Percentiles rank a stretch among this genome's conserved stretches.
phyloP scores from a whole-genome alignment of 1,284 basidiomycete genomes.

The Stereum hirsutum region DNA sequence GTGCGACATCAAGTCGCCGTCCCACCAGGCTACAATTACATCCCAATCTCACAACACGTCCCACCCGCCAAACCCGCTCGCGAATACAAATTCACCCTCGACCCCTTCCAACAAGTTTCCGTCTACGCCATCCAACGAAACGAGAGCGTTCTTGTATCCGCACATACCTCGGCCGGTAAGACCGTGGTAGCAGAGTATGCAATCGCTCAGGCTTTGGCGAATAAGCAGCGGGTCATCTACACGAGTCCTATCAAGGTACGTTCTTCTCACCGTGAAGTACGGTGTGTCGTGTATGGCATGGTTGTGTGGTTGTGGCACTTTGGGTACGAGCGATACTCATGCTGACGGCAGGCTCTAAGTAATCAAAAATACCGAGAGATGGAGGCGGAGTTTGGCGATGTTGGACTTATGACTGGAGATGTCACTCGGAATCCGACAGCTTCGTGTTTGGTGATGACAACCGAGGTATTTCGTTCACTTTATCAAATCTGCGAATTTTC shows the following conservation, averaged over 20 bases:
- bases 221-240: constrained; percentile 96
- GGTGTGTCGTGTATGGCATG: too few relatives aligned
- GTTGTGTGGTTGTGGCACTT: too few relatives aligned
- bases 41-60: constrained; percentile 89
- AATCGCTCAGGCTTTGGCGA: constrained; percentile 90
- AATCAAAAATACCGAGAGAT: constrained; percentile 99
- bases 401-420: constrained; percentile 99
- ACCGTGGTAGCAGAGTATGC: constrained; percentile 99
- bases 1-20: constrained; percentile 94
- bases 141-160: constrained; percentile 97
- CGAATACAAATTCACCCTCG: constrained; percentile 93
- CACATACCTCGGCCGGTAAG: constrained; percentile 97
- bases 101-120: constrained; percentile 96
- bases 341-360: constrained; percentile 69
- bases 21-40: constrained; percentile 86
- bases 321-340: too few relatives aligned
- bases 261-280: too few relatives aligned
- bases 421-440: constrained; percentile 99
- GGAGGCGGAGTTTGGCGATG: constrained; percentile 93
- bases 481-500: too few relatives aligned
- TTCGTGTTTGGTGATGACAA: constrained; percentile 98
- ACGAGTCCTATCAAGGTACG: constrained; percentile 94
- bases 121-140: constrained; percentile 94
- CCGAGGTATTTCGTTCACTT: constrained; percentile 56
- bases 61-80: constrained; percentile 86